Base-by-base conservation (phyloP, 768 basidiomycete genomes). In the Trametes coccinea region DNA sequence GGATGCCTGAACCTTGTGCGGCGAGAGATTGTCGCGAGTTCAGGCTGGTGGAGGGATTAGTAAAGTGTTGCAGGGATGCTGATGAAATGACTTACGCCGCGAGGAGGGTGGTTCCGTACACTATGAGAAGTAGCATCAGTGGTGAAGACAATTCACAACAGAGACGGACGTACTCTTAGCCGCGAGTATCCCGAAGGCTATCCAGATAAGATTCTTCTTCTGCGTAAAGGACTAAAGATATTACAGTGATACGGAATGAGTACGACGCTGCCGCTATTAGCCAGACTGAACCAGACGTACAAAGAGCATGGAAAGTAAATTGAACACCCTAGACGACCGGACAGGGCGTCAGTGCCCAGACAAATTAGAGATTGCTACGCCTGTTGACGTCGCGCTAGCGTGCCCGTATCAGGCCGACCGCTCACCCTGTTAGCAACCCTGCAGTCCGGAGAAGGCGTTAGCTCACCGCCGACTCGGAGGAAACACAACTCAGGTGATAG, bases 21-120 rank as follows among this genome's bases (percentile, higher is more conserved):
- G 50, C 50, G 31, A 51, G 34, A 5, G 50, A 34, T 13, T 51
- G 31, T 5, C 50, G 30, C 5, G 50, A 51, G 31, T 51, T 51
- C 3, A 51, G 31, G 50, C 50, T 51, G 4, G 16, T 4, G 13
- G n/a, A 11, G 31, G 16, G 50, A 14, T 37, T 11, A 37, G 6
- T 37, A 11, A 22, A 22, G 34, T 6, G 11, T 5, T 37, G 6
- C 34, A 11, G 34, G 6, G 22, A 22, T 22, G 34, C 9, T 14
- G 31, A 33, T 10, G 14, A 4, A 16, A 37, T 13, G 33, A 56
- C 54, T 33, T 34, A 56, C 54, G 54, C 54, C n/a, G 54, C 30
- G 13, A 56, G 43, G 13, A 56, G 54, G 17, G 55, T 56, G 33
- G 14, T 56, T 3, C 30, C 5, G n/a, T 48, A 56, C 55, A 56